phyloP scores from a whole-genome alignment of 2,329 filamentous ascomycete species.

The Xylaria sp. region DNA sequence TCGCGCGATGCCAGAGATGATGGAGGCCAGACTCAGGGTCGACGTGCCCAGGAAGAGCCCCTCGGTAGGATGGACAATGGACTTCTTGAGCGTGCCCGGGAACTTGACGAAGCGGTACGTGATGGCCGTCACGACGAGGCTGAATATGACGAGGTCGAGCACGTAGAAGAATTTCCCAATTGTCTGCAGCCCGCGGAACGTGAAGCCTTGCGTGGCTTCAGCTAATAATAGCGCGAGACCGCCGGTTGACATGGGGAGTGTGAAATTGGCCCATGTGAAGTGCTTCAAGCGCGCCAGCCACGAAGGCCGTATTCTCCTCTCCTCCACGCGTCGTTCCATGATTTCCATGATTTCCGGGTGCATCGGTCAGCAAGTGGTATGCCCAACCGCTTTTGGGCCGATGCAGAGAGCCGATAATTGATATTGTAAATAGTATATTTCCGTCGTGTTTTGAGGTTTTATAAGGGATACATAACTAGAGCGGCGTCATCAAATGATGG shows the following conservation, averaged over 20 bases:
- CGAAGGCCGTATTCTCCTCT: neutral
- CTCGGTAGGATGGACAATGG: slow-evolving; percentile 62
- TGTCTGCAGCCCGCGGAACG: slow-evolving; percentile 60
- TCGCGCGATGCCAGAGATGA: slow-evolving; percentile 55
- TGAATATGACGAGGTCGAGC: slow-evolving; percentile 60
- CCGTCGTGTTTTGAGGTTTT: neutral
- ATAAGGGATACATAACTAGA: neutral
- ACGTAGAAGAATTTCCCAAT: slow-evolving; percentile 63
- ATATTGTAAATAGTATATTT: neutral
- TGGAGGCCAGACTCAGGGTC: slow-evolving; percentile 54
- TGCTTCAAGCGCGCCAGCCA: slow-evolving; percentile 47
- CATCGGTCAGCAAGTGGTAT: neutral
- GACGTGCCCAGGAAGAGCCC: slow-evolving; percentile 57
- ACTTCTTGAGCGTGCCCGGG: slow-evolving; percentile 55
- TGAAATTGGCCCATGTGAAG: slow-evolving; percentile 61
- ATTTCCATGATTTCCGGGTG: slow-evolving; percentile 9
- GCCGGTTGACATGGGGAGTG: slow-evolving; percentile 59
- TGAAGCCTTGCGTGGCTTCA: slow-evolving; percentile 52
- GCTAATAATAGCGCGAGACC: slow-evolving; percentile 57
- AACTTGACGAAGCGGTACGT: slow-evolving; percentile 58
- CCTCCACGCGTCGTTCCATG: neutral
- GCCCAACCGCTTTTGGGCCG: neutral
- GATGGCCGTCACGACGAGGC: slow-evolving; percentile 48
- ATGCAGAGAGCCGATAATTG: neutral
- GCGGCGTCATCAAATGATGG: neutral